Percentiles rank a stretch among this genome's conserved stretches.
phyloP scores from a whole-genome alignment of 352 stramenopile genomes.

The Globisporangium canariense region DNA sequence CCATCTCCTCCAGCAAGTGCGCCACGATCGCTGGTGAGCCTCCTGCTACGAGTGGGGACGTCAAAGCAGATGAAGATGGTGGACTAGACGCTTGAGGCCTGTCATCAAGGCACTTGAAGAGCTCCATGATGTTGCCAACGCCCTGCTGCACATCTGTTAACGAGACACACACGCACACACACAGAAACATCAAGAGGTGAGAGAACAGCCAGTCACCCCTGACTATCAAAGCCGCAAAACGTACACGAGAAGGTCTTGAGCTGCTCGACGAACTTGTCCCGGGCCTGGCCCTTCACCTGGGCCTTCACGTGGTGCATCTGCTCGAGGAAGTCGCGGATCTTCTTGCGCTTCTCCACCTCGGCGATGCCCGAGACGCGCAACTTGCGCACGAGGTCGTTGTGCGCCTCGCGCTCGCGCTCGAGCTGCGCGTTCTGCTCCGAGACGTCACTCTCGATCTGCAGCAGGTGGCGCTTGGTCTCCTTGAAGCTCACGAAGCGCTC shows the following conservation, averaged over 20 bases:
- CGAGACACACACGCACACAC: not conserved
- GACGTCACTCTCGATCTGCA: conserved; percentile 52
- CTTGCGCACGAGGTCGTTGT: conserved; percentile 28
- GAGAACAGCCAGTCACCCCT: not conserved
- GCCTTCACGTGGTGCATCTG: conserved; percentile 35
- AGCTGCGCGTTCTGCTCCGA: conserved; percentile 24
- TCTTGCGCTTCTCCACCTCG: conserved; percentile 49
- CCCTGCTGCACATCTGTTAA: conserved; percentile 48
- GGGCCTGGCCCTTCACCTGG: conserved; percentile 32
- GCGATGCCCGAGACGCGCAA: conserved; percentile 46
- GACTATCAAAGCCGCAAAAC: conserved; percentile 6
- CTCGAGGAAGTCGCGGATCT: conserved; percentile 54
- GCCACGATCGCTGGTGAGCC: not conserved
- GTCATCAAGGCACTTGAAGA: conserved; percentile 53
- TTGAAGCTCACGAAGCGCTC: conserved; percentile 43
- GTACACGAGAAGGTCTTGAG: conserved; percentile 52
- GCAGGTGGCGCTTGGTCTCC: conserved; percentile 30
- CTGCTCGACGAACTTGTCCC: conserved; percentile 36
- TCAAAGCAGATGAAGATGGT: conserved; percentile 3
- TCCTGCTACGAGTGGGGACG: conserved; percentile 13
- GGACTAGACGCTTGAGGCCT: conserved; percentile 5
- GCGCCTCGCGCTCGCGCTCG: conserved; percentile 25
- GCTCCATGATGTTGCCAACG: conserved; percentile 48
- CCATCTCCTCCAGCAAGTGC: conserved; percentile 3
- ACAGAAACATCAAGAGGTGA: not conserved